Evolutionary conservation across 2,329 filamentous ascomycete species (phyloP), one percentile per base, ranked within the genome.

Genomic region (Beauveria bassiana): DNA sequence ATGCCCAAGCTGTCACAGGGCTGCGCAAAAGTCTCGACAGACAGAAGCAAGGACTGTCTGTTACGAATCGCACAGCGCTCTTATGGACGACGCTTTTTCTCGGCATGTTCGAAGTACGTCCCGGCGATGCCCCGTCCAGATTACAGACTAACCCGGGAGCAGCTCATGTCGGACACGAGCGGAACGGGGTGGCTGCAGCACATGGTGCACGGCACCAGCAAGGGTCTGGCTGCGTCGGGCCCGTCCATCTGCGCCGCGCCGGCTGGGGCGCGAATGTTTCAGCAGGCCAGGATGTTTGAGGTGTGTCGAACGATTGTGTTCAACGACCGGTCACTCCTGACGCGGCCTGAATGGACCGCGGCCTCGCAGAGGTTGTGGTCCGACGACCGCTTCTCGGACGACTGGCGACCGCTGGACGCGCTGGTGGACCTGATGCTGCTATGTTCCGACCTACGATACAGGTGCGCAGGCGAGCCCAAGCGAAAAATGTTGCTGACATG

Each of bases 81-180:
- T 55, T 74, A 0, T 75, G 73, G 73, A 69, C 73, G 0, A 75
- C 73, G 0, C 64, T 74, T 3, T 51, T 74, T 0, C 62, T 75
- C 0, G 73, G 73, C 0, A 52, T 75, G 1, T 75, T 74, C 9
- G 73, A 75, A 65, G 73, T 74, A 6, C 22, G 62, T 59, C 0
- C 4, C 6, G 16, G 43, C 24, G 7, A 5, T 12, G 3, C 0
- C 5, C 22, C 47, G 5, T n/a, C 3, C 3, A 12, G 0, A 40
- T 14, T 2, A n/a, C 47, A 18, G 34, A n/a, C 28, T 52, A 9
- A 55, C 14, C 20, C 10, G 22, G 1, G 22, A 43, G 0, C 10
- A 74, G 73, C 67, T 74, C 2, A 70, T 74, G 66, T 69, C 66
- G 1, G 72, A 74, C 28, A 61, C 67, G 0, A 70, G 71, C 0